These are phyloP conservation scores for Biscogniauxia marginata DNA, from an alignment of 2,329 filamentous ascomycete species.

Conservation along the genomic window DNA sequence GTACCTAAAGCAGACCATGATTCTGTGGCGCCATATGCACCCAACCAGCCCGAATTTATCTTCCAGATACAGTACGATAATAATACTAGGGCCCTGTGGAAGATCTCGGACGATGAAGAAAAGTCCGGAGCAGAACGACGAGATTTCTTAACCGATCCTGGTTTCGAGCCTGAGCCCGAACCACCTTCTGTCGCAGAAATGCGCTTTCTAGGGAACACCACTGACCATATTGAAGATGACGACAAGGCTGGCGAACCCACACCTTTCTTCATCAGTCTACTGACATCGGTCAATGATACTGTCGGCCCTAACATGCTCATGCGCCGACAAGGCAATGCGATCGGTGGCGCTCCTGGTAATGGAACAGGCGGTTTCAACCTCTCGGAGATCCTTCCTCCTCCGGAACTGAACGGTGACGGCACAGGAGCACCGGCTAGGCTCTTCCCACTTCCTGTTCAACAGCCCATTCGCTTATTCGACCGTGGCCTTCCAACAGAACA, in stretches of 20 bases:
- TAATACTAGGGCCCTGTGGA: conserved; percentile 51
- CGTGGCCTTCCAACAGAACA: conserved; percentile 78
- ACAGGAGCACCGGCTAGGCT: conserved; percentile 70
- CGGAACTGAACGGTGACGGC: conserved; percentile 64
- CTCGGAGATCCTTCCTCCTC: conserved; percentile 59
- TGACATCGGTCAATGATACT: conserved; percentile 26
- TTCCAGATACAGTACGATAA: conserved; percentile 76
- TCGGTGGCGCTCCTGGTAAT: conserved; percentile 17
- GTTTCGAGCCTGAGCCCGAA: conserved; percentile 52
- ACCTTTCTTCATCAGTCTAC: conserved; percentile 76
- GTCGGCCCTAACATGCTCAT: conserved; percentile 29
- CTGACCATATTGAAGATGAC: conserved; percentile 65
- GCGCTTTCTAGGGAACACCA: conserved; percentile 80
- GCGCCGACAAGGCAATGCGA: conserved; percentile 31
- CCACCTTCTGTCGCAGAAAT: conserved; percentile 68
- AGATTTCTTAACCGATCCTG: conserved; percentile 23
- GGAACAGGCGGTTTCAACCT: conserved; percentile 42
- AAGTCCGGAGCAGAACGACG: conserved; percentile 8
- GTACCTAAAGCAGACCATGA: conserved; percentile 75
- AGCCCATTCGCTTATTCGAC: conserved; percentile 84
- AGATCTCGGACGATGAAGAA: conserved; percentile 38
- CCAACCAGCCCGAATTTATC: conserved; percentile 74
- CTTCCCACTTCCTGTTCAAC: conserved; percentile 67
- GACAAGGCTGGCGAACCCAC: conserved; percentile 82
- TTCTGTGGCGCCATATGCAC: conserved; percentile 59